These are phyloP conservation scores for Globisporangium cederbergense DNA, from an alignment of 352 stramenopile genomes.

Conservation along the genomic window DNA sequence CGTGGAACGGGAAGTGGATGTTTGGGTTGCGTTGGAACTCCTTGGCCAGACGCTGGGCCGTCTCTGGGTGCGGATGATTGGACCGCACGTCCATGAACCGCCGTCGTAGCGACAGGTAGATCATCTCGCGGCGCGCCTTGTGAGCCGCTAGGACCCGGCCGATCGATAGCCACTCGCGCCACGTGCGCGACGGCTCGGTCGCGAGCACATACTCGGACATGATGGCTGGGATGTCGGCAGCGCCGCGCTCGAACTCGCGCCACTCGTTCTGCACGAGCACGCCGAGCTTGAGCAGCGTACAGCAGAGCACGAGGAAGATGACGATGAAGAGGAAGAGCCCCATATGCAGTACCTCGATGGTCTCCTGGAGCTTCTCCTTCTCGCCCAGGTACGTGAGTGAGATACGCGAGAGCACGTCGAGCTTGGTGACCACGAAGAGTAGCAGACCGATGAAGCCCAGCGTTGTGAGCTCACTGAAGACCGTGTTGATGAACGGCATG, in stretches of 20 bases:
- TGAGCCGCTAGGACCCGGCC: slow-evolving; percentile 22
- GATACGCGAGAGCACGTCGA: slow-evolving; percentile 46
- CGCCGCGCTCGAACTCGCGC: slow-evolving; percentile 65
- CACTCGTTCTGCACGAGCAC: slow-evolving; percentile 63
- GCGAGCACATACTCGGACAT: slow-evolving; percentile 58
- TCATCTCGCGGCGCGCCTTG: slow-evolving; percentile 54
- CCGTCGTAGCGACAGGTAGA: slow-evolving; percentile 56
- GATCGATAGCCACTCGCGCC: slow-evolving; percentile 34
- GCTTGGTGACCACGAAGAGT: slow-evolving; percentile 64
- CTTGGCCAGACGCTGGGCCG: slow-evolving; percentile 38
- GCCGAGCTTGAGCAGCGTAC: slow-evolving; percentile 56
- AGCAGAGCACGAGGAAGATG: slow-evolving; percentile 74
- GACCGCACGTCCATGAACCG: slow-evolving; percentile 71
- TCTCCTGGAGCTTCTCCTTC: slow-evolving; percentile 55
- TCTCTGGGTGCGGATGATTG: slow-evolving; percentile 56
- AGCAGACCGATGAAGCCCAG: slow-evolving; percentile 67
- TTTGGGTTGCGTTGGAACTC: slow-evolving; percentile 61
- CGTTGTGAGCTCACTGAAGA: slow-evolving; percentile 69
- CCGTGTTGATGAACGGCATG: slow-evolving; percentile 68
- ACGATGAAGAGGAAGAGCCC: slow-evolving; percentile 80
- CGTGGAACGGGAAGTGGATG: slow-evolving; percentile 67
- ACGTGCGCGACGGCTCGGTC: slow-evolving; percentile 40
- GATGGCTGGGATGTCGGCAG: slow-evolving; percentile 45
- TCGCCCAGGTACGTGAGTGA: slow-evolving; percentile 40
- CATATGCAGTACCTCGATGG: slow-evolving; percentile 77